Base-by-base conservation (phyloP, 2,329 filamentous ascomycete species). In the Colletotrichum tanaceti region DNA sequence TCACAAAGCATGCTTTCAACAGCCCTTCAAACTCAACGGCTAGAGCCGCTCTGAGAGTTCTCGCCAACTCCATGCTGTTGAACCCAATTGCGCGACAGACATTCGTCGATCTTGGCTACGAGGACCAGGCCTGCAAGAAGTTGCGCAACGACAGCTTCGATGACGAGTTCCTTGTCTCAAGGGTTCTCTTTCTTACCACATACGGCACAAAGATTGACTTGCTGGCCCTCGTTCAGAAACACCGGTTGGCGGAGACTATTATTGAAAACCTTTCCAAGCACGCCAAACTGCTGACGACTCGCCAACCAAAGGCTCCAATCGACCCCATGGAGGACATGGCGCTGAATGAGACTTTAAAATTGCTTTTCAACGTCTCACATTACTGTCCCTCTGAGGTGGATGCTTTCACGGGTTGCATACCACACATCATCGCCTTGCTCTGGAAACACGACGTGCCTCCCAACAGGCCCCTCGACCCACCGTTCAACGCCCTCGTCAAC, bases 281-380 rank as follows among this genome's bases (percentile, higher is more conserved):
- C 79, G 87, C 87, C 6, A 87, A 85, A 61, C 73, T 79, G 4
- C 62, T 79, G 10, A 71, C 22, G 74, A 76, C 46, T 54, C 38
- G 43, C 6, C 52, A 58, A n/a, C 73, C 74, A 53, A 79, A 79
- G 53, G 71, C 75, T 28, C 76, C 74, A 13, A 72, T 72, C 14
- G 81, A 87, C 49, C 86, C 87, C 0, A 92, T 94, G 85, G 89
- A 91, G 71, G 89, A 91, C 67, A 89, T 95, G 88, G 93, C 94
- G 0, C 84, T 98, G 44, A 85, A 85, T 10, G 95, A 98, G 78
- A 95, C 92, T 0, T 82, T 96, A 58, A 98, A 97, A 75, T 85
- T 98, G 47, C 81, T 97, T 59, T 98, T 97, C 84, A 98, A 98
- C 78, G 84, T 97, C 61, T 92, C 91, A 1, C 90, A 94, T 73